Evolutionary conservation across 2,329 filamentous ascomycete genomes (phyloP).

Genomic region (Ramularia endophylla): DNA sequence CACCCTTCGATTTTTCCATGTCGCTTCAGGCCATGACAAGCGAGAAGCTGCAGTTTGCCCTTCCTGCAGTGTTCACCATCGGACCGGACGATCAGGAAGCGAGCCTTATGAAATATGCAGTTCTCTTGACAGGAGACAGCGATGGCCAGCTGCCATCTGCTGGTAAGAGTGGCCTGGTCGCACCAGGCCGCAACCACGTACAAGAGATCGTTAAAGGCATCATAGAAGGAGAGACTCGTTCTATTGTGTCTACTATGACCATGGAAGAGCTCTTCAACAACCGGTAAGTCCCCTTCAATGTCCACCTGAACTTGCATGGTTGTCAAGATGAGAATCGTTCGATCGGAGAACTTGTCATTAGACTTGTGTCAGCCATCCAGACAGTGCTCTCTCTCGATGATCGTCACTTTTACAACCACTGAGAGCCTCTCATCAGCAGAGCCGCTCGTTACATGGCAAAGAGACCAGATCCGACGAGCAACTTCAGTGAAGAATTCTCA

Average conservation of each 20-base stretch:
- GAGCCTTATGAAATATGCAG: constrained; percentile 73
- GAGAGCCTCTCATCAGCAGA: too few species aligned
- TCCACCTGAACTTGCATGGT: too few species aligned
- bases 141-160: constrained; percentile 37
- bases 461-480: too few species aligned
- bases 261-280: constrained; percentile 86
- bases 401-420: too few species aligned
- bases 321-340: too few species aligned
- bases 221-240: constrained; percentile 81
- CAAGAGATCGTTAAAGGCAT: constrained; percentile 84
- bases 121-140: constrained; percentile 60
- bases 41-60: constrained; percentile 76
- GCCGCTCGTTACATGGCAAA: too few species aligned
- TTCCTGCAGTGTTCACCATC: constrained; percentile 68
- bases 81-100: constrained; percentile 68
- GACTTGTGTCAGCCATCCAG: too few species aligned
- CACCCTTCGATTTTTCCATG: constrained; percentile 74
- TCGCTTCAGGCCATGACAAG: constrained; percentile 81
- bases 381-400: too few species aligned
- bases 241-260: constrained; percentile 81
- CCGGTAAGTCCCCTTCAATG: too few species aligned
- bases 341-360: too few species aligned
- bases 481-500: too few species aligned
- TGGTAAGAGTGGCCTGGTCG: constrained; percentile 31
- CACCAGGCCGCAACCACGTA: constrained; percentile 57